Conservation (phyloP, 768 basidiomycete genomes). For the Suillus fuscotomentosus region DNA sequence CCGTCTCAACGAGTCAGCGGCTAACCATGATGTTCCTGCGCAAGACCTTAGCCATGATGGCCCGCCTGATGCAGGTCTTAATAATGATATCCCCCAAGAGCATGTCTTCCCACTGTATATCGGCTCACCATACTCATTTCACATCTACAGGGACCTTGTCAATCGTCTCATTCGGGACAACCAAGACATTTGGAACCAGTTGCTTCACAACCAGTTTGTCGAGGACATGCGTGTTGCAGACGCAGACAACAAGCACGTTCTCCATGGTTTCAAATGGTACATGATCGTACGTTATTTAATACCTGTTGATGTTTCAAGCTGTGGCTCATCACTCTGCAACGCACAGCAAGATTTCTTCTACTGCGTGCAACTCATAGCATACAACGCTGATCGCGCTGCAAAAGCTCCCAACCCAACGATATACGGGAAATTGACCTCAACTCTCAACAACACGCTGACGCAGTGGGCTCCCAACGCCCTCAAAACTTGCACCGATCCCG, state of each 20-base stretch:
- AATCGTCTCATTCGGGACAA: conserved; percentile 12
- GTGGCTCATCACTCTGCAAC: background rate
- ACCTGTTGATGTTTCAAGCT: background rate
- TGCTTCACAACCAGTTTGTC: conserved; percentile 10
- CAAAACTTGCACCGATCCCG: conserved; percentile 5
- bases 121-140: background rate
- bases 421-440: conserved; percentile 6
- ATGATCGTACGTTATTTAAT: conserved; percentile 4
- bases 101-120: background rate
- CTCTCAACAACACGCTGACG: conserved; percentile 1
- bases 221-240: conserved; percentile 7
- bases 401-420: conserved; percentile 9
- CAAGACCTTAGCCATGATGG: background rate
- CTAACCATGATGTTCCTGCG: background rate
- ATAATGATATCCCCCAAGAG: background rate
- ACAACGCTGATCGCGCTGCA: conserved; percentile 10
- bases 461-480: conserved; percentile 7
- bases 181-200: conserved; percentile 11
- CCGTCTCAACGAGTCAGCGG: background rate
- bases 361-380: conserved; percentile 11
- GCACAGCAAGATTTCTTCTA: conserved; percentile 16
- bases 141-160: conserved; percentile 10
- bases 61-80: background rate
- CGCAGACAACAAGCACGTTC: conserved; percentile 4
- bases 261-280: conserved; percentile 13